A percentile compares a stretch with the other conserved stretches of the same genome.
Conservation (phyloP, 495 filamentous ascomycete genomes). For the Hypoxylon subgilvum region DNA sequence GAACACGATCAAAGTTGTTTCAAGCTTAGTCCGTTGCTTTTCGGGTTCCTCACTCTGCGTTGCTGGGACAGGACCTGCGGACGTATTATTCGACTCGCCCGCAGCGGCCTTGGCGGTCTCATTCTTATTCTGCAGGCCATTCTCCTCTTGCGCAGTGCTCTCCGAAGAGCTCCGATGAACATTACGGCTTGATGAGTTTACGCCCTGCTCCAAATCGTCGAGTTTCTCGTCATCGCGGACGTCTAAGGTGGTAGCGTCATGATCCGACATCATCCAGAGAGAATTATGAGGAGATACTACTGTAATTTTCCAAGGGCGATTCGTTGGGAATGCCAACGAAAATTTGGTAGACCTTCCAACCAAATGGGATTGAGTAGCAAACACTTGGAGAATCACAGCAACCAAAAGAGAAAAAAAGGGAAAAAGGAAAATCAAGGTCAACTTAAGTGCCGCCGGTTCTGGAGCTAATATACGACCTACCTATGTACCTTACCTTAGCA, state of each 20-base stretch:
- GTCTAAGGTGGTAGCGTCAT: constrained; percentile 22
- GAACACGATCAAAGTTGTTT: constrained; percentile 48
- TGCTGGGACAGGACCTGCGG: constrained; percentile 5
- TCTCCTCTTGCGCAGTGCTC: constrained; percentile 23
- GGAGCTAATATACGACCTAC: background rate
- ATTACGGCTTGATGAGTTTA: constrained; percentile 6
- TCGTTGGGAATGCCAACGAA: constrained; percentile 7
- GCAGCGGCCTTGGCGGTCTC: background rate
- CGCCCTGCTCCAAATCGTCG: constrained; percentile 24
- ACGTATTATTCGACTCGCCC: background rate
- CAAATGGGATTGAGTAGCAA: background rate
- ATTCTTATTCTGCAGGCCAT: background rate
- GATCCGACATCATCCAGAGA: constrained; percentile 20
- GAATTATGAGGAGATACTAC: background rate
- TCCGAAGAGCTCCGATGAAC: constrained; percentile 19
- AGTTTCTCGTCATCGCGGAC: constrained; percentile 33
- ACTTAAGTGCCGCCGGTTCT: background rate
- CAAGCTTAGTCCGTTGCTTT: constrained; percentile 40
- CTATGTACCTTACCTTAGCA: background rate
- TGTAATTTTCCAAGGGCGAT: background rate
- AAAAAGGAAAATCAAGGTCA: background rate
- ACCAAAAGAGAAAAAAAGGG: constrained; percentile 1
- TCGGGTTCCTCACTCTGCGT: constrained; percentile 35
- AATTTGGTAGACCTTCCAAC: background rate
- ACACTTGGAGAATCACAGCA: background rate